Conservation (phyloP, 495 filamentous ascomycete species). For the Aspergillus bertholletiae region DNA sequence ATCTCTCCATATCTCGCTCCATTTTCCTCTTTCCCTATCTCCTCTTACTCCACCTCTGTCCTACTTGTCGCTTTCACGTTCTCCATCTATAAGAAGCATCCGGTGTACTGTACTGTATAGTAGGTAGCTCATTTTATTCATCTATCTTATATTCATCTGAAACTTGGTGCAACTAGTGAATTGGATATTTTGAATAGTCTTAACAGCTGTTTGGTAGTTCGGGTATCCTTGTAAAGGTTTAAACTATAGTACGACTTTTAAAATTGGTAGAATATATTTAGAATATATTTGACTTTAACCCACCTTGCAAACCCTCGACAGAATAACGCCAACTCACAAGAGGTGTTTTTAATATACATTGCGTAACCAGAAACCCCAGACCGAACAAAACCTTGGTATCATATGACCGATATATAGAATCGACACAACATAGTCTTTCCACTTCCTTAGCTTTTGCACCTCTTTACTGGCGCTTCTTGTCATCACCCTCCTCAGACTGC, state of each 20-base stretch:
- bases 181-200: neutral
- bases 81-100: slow-evolving; percentile 3
- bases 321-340: neutral
- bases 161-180: neutral
- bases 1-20: slow-evolving; percentile 19
- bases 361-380: slow-evolving; percentile 2
- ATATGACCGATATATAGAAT: neutral
- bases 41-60: neutral
- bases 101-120: slow-evolving; percentile 26
- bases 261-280: no score
- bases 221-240: no score
- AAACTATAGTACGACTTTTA: no score
- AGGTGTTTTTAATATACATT: slow-evolving; percentile 6
- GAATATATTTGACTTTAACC: no score
- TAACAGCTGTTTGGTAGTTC: no score
- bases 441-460: neutral
- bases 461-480: slow-evolving; percentile 12
- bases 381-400: slow-evolving; percentile 9
- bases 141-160: slow-evolving; percentile 16
- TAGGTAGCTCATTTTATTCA: slow-evolving; percentile 12
- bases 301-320: neutral
- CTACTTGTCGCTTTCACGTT: neutral
- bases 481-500: slow-evolving; percentile 8
- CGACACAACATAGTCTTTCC: neutral
- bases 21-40: slow-evolving; percentile 12